Evolutionary conservation across 176 grass and related monocot species (phyloP).

Genomic region (Canna indica): DNA sequence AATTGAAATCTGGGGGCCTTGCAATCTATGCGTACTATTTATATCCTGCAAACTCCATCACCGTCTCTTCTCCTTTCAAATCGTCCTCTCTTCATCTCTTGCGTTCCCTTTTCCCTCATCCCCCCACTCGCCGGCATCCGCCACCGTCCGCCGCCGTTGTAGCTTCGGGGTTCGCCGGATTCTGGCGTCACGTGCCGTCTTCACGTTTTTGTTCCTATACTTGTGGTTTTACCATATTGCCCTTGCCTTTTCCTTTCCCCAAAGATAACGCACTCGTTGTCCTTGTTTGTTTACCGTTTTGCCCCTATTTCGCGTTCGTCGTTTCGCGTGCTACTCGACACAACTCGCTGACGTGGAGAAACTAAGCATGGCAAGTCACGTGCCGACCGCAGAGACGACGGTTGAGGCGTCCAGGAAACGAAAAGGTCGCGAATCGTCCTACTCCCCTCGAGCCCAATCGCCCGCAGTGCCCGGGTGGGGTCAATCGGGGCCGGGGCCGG

Average conservation of each 20-base stretch:
- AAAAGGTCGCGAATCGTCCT: background rate
- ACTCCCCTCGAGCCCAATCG: background rate
- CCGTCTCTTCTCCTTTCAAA: background rate
- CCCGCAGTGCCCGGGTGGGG: background rate
- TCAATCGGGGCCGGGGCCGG: background rate
- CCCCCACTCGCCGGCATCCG: background rate
- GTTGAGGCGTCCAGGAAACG: background rate
- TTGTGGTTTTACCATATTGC: background rate
- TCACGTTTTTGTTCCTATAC: too few species aligned
- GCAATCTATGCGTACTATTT: too few species aligned
- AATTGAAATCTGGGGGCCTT: too few species aligned
- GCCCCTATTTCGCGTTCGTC: too few species aligned
- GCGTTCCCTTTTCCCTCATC: background rate
- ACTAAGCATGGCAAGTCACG: background rate
- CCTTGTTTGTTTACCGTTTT: background rate
- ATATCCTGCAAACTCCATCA: too few species aligned
- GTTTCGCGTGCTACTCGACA: too few species aligned
- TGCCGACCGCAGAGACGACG: background rate
- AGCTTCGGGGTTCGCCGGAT: background rate
- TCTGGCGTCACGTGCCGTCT: background rate
- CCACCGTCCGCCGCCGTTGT: background rate
- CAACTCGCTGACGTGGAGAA: background rate
- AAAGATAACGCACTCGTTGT: background rate
- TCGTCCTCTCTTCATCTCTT: background rate
- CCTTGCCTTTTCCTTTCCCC: background rate